Evolutionary conservation across 2,329 filamentous ascomycete genomes (phyloP), one percentile per base, ranked within the genome.

Genomic region (Sarocladiaceae sp.): DNA sequence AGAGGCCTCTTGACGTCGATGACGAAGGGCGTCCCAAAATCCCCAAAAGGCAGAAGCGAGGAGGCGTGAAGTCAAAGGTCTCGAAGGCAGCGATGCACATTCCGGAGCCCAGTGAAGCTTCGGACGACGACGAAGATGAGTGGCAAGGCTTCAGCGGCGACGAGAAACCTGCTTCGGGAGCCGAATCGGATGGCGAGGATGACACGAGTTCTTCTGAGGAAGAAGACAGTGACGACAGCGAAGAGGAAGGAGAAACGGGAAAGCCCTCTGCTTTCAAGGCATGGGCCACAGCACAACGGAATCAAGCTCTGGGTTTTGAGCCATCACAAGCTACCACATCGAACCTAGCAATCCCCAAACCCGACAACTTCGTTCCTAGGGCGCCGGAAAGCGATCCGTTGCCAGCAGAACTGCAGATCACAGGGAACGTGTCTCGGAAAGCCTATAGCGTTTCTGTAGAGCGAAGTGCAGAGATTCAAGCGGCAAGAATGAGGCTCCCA

Each of bases 271-370:
- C 90, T 0, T 99, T 99, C 77, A 97, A 97, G 67, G 80, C 87
- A 2, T 99, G 94, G 94, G 94, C 94, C 18, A 84, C 86, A 26
- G 83, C 89, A 60, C 87, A 94, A 68, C 82, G 92, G 53, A 96
- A 97, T 61, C 82, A 93, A 60, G 87, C 88, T 4, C 74, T 95
- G 28, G 92, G 91, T 0, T 85, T 80, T 58, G 59, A 77, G 53
- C 73, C 79, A 2, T 67, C 70, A 33, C 70, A 75, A 12, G 67
- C 67, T 29, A 68, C 62, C n/a, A 66, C 73, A 25, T 67, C 70
- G 7, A 62, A 70, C 12, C 64, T 77, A 28, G 70, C 75, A 6
- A 80, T 82, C 58, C 82, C 82, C 1, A 80, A 75, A 51, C 75
- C 77, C 2, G 72, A 74, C 13, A 81, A 83, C 50, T 91, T 92